Evolutionary conservation across 2,329 filamentous ascomycete species (phyloP).

Genomic region (Didymella segeticola): DNA sequence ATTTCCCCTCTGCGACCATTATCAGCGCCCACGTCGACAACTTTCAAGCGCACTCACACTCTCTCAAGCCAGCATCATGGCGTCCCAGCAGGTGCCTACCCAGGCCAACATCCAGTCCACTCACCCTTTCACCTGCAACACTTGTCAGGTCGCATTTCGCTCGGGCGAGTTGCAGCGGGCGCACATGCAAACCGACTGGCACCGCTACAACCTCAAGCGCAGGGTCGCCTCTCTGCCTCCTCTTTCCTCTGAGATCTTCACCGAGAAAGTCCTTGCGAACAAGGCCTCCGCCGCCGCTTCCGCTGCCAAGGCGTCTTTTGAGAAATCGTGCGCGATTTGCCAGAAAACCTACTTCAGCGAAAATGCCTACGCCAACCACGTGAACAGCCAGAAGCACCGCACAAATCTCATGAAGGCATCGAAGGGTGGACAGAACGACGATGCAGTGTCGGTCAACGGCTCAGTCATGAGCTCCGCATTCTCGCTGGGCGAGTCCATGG

Average conservation of each 20-base stretch:
- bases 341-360: slow-evolving; percentile 95
- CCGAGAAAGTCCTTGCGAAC: slow-evolving; percentile 92
- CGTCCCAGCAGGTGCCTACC: slow-evolving; percentile 41
- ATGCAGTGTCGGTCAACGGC: slow-evolving; percentile 66
- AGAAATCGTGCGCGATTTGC: slow-evolving; percentile 81
- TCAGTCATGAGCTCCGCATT: slow-evolving; percentile 92
- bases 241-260: slow-evolving; percentile 89
- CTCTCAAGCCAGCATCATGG: slow-evolving; percentile 35
- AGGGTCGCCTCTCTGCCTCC: slow-evolving; percentile 89
- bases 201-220: slow-evolving; percentile 96
- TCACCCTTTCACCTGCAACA: slow-evolving; percentile 97
- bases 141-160: slow-evolving; percentile 95
- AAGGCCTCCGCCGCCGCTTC: slow-evolving; percentile 84
- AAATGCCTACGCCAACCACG: slow-evolving; percentile 92
- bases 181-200: slow-evolving; percentile 99
- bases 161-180: slow-evolving; percentile 90
- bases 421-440: slow-evolving; percentile 55
- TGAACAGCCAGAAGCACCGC: slow-evolving; percentile 90
- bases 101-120: slow-evolving; percentile 46
- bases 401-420: slow-evolving; percentile 63
- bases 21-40: slow-evolving; percentile 14
- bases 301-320: slow-evolving; percentile 86
- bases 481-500: slow-evolving; percentile 81
- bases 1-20: slow-evolving; percentile 9
- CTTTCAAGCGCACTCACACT: slow-evolving; percentile 3